These are phyloP conservation scores for Paraphysoderma sedebokerense DNA, from an alignment of 371 early-diverging fungal genomes.

Conservation along the genomic window DNA sequence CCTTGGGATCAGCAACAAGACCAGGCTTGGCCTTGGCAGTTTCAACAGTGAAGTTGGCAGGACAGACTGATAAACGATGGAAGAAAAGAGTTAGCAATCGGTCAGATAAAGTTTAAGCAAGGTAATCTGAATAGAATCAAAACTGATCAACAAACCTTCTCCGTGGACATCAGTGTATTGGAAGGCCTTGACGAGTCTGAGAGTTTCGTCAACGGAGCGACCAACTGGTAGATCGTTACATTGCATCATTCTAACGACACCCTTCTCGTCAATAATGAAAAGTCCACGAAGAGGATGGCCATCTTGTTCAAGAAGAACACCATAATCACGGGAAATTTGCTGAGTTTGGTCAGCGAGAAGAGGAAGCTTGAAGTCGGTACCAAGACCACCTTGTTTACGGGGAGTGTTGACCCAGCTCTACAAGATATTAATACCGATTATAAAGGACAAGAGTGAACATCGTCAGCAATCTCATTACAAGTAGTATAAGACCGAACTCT, in stretches of 20 bases:
- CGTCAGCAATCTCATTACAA: too few relatives aligned
- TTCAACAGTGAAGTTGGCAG: conserved; percentile 40
- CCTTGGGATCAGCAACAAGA: conserved; percentile 37
- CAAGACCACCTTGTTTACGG: conserved; percentile 80
- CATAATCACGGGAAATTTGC: conserved; percentile 64
- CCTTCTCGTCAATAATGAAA: conserved; percentile 88
- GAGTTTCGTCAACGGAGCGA: conserved; percentile 81
- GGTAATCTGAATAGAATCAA: not conserved
- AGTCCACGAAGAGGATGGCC: conserved; percentile 48
- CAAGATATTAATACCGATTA: not conserved
- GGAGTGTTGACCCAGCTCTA: conserved; percentile 58
- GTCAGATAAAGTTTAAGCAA: not conserved
- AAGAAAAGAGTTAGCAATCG: not conserved
- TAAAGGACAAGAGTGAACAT: conserved; percentile 23
- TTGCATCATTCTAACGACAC: conserved; percentile 50
- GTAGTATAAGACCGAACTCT: too few relatives aligned
- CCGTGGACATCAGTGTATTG: conserved; percentile 85
- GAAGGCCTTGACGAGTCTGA: conserved; percentile 90
- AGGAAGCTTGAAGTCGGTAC: conserved; percentile 62
- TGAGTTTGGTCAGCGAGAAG: conserved; percentile 71
- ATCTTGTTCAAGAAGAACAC: conserved; percentile 53
- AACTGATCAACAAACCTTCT: too few relatives aligned
- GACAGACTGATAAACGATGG: conserved; percentile 42
- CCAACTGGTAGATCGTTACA: conserved; percentile 86
- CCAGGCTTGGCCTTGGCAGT: not conserved